A percentile compares a stretch with the other conserved stretches of the same genome.
phyloP scores from a whole-genome alignment of 2,329 filamentous ascomycete genomes.

The Xylariomycetidae sp. region DNA sequence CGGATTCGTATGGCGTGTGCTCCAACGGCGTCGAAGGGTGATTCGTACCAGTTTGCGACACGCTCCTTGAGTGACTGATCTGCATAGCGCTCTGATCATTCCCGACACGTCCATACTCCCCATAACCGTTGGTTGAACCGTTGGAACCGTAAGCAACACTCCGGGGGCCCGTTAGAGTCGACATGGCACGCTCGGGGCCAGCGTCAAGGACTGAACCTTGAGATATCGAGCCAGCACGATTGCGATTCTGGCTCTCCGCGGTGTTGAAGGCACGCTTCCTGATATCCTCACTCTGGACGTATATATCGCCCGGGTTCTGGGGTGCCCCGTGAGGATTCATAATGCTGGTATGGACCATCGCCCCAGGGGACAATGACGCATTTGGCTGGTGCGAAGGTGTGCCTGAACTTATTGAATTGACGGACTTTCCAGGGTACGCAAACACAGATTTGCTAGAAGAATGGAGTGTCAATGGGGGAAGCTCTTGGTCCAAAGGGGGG shows the following conservation, averaged over 20 bases:
- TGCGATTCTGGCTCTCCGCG: slow-evolving; percentile 11
- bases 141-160: slow-evolving; percentile 16
- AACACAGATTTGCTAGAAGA: no score
- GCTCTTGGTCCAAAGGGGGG: slow-evolving; percentile 18
- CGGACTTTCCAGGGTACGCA: no score
- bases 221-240: slow-evolving; percentile 12
- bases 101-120: slow-evolving; percentile 10
- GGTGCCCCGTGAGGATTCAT: slow-evolving; percentile 28
- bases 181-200: slow-evolving; percentile 6
- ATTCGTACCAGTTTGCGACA: no score
- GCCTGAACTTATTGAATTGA: not conserved
- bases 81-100: no score
- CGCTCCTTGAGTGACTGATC: slow-evolving; percentile 6
- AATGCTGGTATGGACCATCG: slow-evolving; percentile 12
- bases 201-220: slow-evolving; percentile 9
- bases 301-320: slow-evolving; percentile 29
- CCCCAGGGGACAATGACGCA: slow-evolving; percentile 14
- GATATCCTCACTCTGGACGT: slow-evolving; percentile 27
- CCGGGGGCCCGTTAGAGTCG: slow-evolving; percentile 8
- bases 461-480: slow-evolving; percentile 12
- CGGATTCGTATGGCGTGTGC: slow-evolving; percentile 9
- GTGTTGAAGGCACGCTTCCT: slow-evolving; percentile 20
- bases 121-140: slow-evolving; percentile 15
- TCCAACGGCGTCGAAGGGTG: slow-evolving; percentile 4
- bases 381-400: slow-evolving; percentile 4